Percentiles rank a stretch among this genome's conserved stretches.
Conservation (phyloP, 1,139 yeast genomes). For the Nakaseomyces bracarensis region DNA sequence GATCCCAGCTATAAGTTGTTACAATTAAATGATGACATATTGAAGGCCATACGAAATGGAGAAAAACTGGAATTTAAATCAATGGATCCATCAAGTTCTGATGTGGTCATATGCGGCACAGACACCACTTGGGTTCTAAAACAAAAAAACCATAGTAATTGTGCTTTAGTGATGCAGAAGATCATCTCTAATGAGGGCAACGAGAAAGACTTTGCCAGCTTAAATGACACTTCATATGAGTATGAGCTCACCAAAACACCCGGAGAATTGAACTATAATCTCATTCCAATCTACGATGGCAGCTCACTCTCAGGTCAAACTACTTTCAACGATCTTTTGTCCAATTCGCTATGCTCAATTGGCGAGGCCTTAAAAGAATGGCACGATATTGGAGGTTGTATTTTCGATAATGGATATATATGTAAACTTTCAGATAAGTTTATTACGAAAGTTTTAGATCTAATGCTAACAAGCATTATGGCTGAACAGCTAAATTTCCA, state of each 20-base stretch:
- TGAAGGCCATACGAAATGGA: slow-evolving; percentile 36
- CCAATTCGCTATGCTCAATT: slow-evolving; percentile 48
- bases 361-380: slow-evolving; percentile 47
- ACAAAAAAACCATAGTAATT: slow-evolving; percentile 81
- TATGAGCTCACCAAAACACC: slow-evolving; percentile 40
- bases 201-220: background rate
- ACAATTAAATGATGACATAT: slow-evolving; percentile 51
- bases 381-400: slow-evolving; percentile 51
- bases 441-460: slow-evolving; percentile 35
- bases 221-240: slow-evolving; percentile 39
- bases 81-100: slow-evolving; percentile 32
- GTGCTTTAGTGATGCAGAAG: slow-evolving; percentile 47
- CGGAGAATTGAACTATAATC: slow-evolving; percentile 39
- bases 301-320: slow-evolving; percentile 18
- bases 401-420: slow-evolving; percentile 35
- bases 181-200: background rate
- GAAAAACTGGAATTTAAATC: slow-evolving; percentile 42
- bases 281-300: slow-evolving; percentile 46
- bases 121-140: slow-evolving; percentile 55
- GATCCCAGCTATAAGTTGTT: slow-evolving; percentile 44
- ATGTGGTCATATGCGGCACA: slow-evolving; percentile 56
- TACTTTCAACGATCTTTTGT: slow-evolving; percentile 37
- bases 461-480: slow-evolving; percentile 44
- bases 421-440: slow-evolving; percentile 35
- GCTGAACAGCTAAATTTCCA: slow-evolving; percentile 37